phyloP scores from a whole-genome alignment of 257 asterid genomes.

The Ehretia macrophylla region DNA sequence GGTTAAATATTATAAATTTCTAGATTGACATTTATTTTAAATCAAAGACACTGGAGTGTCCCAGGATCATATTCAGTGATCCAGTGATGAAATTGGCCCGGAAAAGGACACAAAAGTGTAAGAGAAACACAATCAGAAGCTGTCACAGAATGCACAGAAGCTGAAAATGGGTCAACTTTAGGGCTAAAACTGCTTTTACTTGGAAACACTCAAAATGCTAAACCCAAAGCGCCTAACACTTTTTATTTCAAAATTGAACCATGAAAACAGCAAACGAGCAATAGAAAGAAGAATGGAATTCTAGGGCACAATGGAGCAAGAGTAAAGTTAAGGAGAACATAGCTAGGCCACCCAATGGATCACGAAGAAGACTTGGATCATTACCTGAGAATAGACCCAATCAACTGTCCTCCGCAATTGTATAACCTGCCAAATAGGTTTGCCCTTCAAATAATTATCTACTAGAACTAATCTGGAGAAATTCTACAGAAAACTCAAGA shows the following conservation, averaged over 20 bases:
- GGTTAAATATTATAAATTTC: no score
- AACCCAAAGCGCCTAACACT: no score
- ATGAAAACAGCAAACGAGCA: no score
- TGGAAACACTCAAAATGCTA: no score
- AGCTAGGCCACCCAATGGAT: not conserved
- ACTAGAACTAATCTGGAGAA: not conserved
- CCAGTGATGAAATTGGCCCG: not conserved
- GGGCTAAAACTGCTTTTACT: no score
- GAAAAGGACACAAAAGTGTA: not conserved
- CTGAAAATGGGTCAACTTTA: not conserved
- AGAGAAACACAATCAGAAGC: not conserved
- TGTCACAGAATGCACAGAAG: not conserved
- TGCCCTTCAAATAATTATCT: not conserved
- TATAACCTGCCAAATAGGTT: conserved; percentile 46
- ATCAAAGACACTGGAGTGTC: not conserved
- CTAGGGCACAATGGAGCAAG: not conserved
- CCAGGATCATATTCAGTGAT: not conserved
- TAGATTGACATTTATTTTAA: no score
- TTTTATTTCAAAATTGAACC: no score
- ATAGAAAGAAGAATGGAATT: not conserved
- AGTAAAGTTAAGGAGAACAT: not conserved
- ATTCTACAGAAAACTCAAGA: not conserved
- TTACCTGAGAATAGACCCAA: conserved; percentile 73
- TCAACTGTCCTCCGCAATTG: conserved; percentile 61
- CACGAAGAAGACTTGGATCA: not conserved